Conservation (phyloP, 768 basidiomycete genomes). For the Boletus pseudo-olivaceus region DNA sequence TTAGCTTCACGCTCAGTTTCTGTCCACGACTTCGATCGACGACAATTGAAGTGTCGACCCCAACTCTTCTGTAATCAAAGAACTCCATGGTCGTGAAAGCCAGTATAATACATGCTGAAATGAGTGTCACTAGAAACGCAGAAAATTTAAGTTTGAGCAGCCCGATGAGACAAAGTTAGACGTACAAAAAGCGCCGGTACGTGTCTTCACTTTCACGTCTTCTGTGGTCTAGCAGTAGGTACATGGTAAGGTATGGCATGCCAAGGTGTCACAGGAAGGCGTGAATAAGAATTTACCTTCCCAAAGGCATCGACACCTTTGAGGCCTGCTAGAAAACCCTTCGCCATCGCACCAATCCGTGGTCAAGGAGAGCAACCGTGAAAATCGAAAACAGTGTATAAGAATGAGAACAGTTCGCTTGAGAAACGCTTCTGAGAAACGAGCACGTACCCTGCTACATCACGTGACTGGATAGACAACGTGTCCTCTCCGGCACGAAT, state of each 20-base stretch:
- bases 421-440: not conserved
- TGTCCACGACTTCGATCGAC: constrained; percentile 96
- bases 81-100: constrained; percentile 92
- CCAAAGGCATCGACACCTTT: constrained; percentile 99
- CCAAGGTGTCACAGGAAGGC: constrained; percentile 6
- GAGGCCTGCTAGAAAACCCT: constrained; percentile 69
- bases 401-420: not conserved
- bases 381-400: constrained; percentile 6
- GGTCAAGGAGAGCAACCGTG: constrained; percentile 16
- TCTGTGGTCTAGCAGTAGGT: constrained; percentile 75
- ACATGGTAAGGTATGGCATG: constrained; percentile 6
- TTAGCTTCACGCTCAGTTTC: constrained; percentile 86
- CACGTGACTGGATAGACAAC: constrained; percentile 28
- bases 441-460: not conserved
- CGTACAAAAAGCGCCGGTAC: constrained; percentile 87
- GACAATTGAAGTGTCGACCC: constrained; percentile 85
- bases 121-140: constrained; percentile 68
- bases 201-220: constrained; percentile 98
- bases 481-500: constrained; percentile 17
- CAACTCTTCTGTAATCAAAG: constrained; percentile 87
- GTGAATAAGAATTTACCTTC: constrained; percentile 57
- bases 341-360: constrained; percentile 55
- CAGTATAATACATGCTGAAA: constrained; percentile 89
- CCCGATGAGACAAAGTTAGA: constrained; percentile 6
- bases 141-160: constrained; percentile 7